Conservation (phyloP, 495 filamentous ascomycete genomes). For the Talaromyces proteolyticus region DNA sequence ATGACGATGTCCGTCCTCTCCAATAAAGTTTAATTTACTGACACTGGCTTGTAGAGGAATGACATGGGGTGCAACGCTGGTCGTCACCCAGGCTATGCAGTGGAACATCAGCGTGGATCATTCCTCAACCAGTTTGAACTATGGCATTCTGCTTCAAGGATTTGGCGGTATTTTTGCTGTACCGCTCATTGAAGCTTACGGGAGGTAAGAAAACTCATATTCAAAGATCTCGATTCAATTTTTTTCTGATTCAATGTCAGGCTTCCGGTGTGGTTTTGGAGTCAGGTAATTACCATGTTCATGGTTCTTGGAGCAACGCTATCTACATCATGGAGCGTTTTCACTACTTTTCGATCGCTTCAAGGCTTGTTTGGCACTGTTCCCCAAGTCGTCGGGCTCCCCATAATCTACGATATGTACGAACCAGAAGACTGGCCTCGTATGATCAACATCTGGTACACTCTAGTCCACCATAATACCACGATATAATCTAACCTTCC, state of each 20-base stretch:
- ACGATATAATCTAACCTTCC: neutral
- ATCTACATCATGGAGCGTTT: conserved; percentile 35
- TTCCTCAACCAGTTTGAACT: conserved; percentile 40
- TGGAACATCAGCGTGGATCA: conserved; percentile 38
- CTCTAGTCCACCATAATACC: neutral
- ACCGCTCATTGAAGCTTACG: conserved; percentile 42
- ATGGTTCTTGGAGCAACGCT: conserved; percentile 42
- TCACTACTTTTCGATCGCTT: conserved; percentile 45
- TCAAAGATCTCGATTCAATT: neutral
- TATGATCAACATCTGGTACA: conserved; percentile 43
- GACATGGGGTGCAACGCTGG: conserved; percentile 44
- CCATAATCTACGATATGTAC: conserved; percentile 43
- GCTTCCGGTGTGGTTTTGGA: conserved; percentile 46
- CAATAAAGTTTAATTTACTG: conserved; percentile 13
- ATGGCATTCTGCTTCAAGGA: conserved; percentile 46
- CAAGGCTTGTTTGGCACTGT: conserved; percentile 45
- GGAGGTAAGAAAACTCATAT: conserved; percentile 22
- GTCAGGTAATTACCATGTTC: conserved; percentile 40
- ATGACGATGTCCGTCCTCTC: conserved; percentile 7
- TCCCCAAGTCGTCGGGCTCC: conserved; percentile 40
- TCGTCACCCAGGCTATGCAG: conserved; percentile 40
- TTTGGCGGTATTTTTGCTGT: conserved; percentile 48
- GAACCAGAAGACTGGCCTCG: conserved; percentile 38
- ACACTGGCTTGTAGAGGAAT: conserved; percentile 29
- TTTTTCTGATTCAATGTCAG: conserved; percentile 15